Evolutionary conservation across 2,329 filamentous ascomycete genomes (phyloP), one percentile per base, ranked within the genome.

Genomic region (Rutstroemia sp.): DNA sequence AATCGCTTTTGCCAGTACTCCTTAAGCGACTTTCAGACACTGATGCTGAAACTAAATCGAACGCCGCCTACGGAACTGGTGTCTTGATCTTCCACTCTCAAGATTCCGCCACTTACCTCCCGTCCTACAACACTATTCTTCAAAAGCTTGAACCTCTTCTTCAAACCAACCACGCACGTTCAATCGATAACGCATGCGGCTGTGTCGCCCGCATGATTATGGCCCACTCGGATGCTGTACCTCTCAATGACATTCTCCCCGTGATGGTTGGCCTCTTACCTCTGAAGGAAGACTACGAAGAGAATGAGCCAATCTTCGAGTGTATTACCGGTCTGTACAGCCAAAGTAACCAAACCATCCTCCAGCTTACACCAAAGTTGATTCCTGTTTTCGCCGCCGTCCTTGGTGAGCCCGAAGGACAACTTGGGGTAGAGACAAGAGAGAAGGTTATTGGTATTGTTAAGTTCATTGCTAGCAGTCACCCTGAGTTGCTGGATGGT

Each of bases 121-220:
- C 88, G 66, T 81, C 82, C 62, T 94, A 89, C 76, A 81, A 82
- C 47, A 81, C 81, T 51, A 91, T 99, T 66, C 83, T 96, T 61
- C 76, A 79, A 69, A 94, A 92, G 74, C 81, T 99, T 9, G 92
- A 96, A 79, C 84, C 89, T 10, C 81, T 96, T 62, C 79, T 97
- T 37, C 81, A 87, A 62, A 83, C 87, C 60, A 78, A 87, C 62
- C 86, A 91, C 68, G 87, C 88, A 56, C 86, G 92, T 61, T 83
- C 95, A 62, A 84, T 92, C 60, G 94, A 97, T 74, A 99, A 99
- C 68, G 90, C 92, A 2, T 88, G 90, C 4, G 94, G 92, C 51
- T 96, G 92, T 71, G 78, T 97, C 46, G 87, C 84, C 69, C 87
- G 94, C 61, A 92, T 99, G 87, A 95, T 97, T 72, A 82, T 89